These are phyloP conservation scores for Wickerhamomyces sp. DNA, from an alignment of 1,139 yeast species.

Conservation along the genomic window DNA sequence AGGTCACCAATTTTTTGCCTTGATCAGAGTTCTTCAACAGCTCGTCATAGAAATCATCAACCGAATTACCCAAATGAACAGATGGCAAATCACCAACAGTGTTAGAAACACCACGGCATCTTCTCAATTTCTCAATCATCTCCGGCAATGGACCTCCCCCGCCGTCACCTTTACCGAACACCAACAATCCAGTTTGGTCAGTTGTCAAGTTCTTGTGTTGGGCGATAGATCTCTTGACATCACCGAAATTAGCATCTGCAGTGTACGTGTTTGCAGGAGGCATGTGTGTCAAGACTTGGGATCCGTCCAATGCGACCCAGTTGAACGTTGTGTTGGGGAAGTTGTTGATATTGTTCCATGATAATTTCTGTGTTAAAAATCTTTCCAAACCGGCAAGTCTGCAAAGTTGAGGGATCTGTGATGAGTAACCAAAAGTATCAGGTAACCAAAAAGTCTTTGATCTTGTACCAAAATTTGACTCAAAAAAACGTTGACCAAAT, in stretches of 20 bases:
- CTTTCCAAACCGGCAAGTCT: constrained; percentile 77
- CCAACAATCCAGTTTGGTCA: constrained; percentile 73
- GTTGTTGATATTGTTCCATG: constrained; percentile 91
- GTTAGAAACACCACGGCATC: constrained; percentile 84
- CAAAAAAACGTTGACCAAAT: constrained; percentile 82
- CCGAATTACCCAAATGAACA: constrained; percentile 63
- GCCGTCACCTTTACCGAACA: constrained; percentile 95
- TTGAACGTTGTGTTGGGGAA: constrained; percentile 90
- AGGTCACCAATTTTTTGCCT: constrained; percentile 69
- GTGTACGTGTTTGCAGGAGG: constrained; percentile 97
- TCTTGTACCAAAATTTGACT: constrained; percentile 70
- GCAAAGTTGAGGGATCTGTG: constrained; percentile 92
- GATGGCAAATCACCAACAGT: constrained; percentile 78
- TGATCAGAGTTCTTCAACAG: constrained; percentile 56
- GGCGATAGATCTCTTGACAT: constrained; percentile 69
- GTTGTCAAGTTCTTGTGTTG: constrained; percentile 82
- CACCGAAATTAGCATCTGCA: constrained; percentile 89
- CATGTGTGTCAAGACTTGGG: constrained; percentile 93
- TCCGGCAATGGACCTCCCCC: constrained; percentile 97
- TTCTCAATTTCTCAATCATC: constrained; percentile 86
- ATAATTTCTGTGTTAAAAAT: constrained; percentile 86
- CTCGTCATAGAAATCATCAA: constrained; percentile 72
- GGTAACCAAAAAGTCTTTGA: constrained; percentile 89
- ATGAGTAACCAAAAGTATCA: constrained; percentile 94
- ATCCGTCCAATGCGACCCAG: constrained; percentile 93